A percentile compares a stretch with the other conserved stretches of the same genome.
Evolutionary conservation across 179 eudicot species (phyloP).

Genomic region (Amaranthus tricolor): DNA sequence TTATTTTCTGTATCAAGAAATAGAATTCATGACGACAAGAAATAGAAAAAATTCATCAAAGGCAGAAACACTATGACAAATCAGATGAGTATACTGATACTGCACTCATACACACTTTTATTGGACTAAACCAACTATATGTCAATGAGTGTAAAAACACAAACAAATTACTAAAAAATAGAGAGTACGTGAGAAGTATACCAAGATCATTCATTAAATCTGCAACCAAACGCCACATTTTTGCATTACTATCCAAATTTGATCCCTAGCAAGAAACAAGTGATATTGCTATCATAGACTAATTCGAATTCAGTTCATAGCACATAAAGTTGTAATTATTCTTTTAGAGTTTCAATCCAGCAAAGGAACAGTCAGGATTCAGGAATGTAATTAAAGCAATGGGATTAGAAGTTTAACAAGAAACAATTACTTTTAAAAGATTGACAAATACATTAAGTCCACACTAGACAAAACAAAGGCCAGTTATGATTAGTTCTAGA

Average conservation of each 20-base stretch:
- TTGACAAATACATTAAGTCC: not conserved
- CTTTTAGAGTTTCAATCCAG: not conserved
- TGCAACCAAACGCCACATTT: constrained; percentile 99
- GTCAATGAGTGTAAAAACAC: not conserved
- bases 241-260: constrained; percentile 90
- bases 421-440: not conserved
- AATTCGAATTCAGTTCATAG: not conserved
- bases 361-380: not conserved
- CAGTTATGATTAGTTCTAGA: not conserved
- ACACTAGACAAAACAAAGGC: not conserved
- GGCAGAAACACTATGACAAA: not conserved
- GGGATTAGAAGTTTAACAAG: not conserved
- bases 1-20: no score
- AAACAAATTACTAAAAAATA: not conserved
- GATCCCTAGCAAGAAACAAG: constrained; percentile 65
- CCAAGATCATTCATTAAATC: constrained; percentile 99
- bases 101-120: not conserved
- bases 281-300: constrained; percentile 19
- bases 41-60: not conserved
- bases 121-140: not conserved
- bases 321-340: no score
- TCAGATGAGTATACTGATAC: not conserved
- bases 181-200: constrained; percentile 33
- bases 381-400: not conserved
- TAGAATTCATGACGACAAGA: not conserved